phyloP scores from a whole-genome alignment of 306 rosid species.

The Gynostemma pentaphyllum region DNA sequence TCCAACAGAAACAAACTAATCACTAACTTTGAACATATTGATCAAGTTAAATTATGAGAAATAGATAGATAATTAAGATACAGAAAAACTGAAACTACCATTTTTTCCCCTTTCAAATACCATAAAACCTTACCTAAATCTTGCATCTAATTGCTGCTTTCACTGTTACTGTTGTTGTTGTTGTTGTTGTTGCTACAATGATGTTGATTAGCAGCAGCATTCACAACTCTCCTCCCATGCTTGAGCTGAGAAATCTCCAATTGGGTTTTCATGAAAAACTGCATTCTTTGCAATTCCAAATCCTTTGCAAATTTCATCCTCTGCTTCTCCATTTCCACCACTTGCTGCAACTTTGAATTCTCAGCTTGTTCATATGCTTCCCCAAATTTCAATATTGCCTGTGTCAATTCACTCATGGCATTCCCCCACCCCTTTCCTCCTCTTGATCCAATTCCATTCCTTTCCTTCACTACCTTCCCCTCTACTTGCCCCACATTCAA shows the following conservation, averaged over 20 bases:
- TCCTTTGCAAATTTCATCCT: conserved; percentile 87
- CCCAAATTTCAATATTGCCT: conserved; percentile 78
- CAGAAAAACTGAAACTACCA: conserved; percentile 18
- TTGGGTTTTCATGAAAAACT: conserved; percentile 88
- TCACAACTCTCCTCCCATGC: conserved; percentile 44
- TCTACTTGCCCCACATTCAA: background rate
- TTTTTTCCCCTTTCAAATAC: conserved; percentile 21
- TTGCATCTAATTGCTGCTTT: conserved; percentile 38
- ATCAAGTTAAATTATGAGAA: conserved; percentile 10
- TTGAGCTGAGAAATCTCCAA: conserved; percentile 83
- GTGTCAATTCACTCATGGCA: conserved; percentile 70
- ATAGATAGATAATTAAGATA: conserved; percentile 5
- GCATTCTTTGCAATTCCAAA: conserved; percentile 92
- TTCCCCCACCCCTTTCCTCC: conserved; percentile 42
- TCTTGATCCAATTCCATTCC: conserved; percentile 15
- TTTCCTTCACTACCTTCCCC: conserved; percentile 19
- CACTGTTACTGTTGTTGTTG: conserved; percentile 57
- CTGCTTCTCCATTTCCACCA: conserved; percentile 98
- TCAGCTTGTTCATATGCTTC: conserved; percentile 91
- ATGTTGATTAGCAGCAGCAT: conserved; percentile 43
- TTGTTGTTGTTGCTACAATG: conserved; percentile 33
- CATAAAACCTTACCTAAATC: background rate
- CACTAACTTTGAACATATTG: conserved; percentile 4
- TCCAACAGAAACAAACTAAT: background rate
- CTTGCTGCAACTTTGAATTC: conserved; percentile 73